A percentile compares a stretch with the other conserved stretches of the same genome.
These are phyloP conservation scores for Bertia moriformis DNA, from an alignment of 2,329 filamentous ascomycete genomes.

Conservation along the genomic window DNA sequence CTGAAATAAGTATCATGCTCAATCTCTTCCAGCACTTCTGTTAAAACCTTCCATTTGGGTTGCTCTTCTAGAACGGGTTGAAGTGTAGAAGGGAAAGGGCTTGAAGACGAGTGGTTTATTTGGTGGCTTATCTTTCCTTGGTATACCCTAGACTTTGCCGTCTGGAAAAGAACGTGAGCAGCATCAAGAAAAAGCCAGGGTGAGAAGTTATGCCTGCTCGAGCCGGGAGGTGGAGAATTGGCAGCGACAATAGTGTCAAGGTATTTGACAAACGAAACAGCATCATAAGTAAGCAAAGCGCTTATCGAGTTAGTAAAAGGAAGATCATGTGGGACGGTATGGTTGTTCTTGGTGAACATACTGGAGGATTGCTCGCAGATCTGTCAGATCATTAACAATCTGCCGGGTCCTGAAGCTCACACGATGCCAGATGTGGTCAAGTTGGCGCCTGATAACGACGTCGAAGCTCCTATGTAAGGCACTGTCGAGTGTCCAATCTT, in stretches of 20 bases:
- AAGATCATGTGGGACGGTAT: background rate
- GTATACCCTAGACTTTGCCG: constrained; percentile 77
- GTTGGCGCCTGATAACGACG: constrained; percentile 68
- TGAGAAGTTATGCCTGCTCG: constrained; percentile 74
- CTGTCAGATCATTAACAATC: constrained; percentile 77
- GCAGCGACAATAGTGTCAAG: constrained; percentile 87
- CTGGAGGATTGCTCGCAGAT: constrained; percentile 71
- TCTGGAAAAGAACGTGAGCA: constrained; percentile 84
- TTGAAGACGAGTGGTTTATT: constrained; percentile 19
- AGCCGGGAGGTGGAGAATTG: constrained; percentile 75
- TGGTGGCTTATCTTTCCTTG: constrained; percentile 53
- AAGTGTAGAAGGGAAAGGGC: constrained; percentile 41
- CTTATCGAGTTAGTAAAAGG: background rate
- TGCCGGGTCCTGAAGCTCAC: constrained; percentile 90
- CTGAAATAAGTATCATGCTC: constrained; percentile 82
- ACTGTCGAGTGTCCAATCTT: constrained; percentile 93
- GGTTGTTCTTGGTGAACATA: constrained; percentile 11
- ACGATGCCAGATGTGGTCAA: constrained; percentile 94
- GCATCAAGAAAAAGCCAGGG: constrained; percentile 95
- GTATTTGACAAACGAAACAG: constrained; percentile 81
- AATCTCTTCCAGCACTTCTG: constrained; percentile 86
- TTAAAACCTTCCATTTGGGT: constrained; percentile 80
- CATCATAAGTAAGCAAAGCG: constrained; percentile 66
- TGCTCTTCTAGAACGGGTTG: constrained; percentile 79
- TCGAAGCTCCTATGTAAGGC: constrained; percentile 90